Evolutionary conservation across 148 eudicot genomes (phyloP).

Genomic region (Rhododendron griersonianum): DNA sequence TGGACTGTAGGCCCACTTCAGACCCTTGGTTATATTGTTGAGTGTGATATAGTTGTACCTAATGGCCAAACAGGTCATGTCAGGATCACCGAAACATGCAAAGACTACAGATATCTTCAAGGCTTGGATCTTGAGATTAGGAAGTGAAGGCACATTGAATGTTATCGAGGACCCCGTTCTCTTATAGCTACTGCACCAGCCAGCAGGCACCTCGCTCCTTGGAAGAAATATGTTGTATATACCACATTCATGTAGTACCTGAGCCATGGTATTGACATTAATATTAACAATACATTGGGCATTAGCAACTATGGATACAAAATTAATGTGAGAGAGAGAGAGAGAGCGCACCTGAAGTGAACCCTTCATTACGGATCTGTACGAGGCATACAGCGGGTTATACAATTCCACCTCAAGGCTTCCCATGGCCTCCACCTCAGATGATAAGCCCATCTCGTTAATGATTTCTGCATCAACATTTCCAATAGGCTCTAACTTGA

Average conservation of each 20-base stretch:
- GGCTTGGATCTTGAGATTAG: neutral
- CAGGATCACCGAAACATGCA: too few relatives aligned
- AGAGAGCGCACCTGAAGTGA: conserved; percentile 6
- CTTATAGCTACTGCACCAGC: neutral
- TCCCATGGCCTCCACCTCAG: neutral
- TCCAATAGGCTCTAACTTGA: neutral
- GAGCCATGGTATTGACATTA: neutral
- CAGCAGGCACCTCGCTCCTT: neutral
- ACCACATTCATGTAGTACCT: conserved; percentile 14
- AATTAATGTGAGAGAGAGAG: neutral
- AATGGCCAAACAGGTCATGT: too few relatives aligned
- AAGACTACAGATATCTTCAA: neutral
- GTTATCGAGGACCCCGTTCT: neutral
- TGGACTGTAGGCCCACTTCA: conserved; percentile 3
- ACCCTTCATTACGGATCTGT: neutral
- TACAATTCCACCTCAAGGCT: neutral
- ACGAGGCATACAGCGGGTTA: too few relatives aligned
- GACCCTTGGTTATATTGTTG: neutral
- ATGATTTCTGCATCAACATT: neutral
- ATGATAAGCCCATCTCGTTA: neutral
- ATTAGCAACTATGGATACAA: too few relatives aligned
- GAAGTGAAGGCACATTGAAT: neutral
- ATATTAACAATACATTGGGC: too few relatives aligned
- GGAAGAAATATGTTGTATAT: conserved; percentile 10
- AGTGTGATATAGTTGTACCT: neutral